Base-by-base conservation (phyloP, 371 early-diverging fungal species). In the Choanephora cucurbitarum region DNA sequence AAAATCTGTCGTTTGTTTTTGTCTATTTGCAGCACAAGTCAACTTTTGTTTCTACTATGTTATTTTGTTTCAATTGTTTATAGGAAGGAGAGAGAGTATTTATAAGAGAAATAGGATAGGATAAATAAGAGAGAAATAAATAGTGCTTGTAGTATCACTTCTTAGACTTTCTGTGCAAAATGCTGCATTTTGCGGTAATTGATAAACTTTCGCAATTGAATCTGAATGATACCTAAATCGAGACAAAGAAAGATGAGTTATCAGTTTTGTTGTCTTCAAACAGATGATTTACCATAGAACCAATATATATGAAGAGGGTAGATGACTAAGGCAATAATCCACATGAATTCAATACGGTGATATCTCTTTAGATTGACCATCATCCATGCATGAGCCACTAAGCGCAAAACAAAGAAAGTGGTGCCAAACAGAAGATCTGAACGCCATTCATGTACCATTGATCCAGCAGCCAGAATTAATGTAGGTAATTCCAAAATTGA, bases 241-340 rank as follows among this genome's bases (percentile, higher is more conserved):
- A 15, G 13, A 49, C 3, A 14, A 2, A 13, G 37, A 37, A 37
- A 13, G 37, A 37, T 6, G 3, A 14, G 10, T 1, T 11, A 11
- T 13, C 7, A 28, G 5, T 28, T 28, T 28, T 37, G 11, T 37
- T 19, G 33, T 19, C 5, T 33, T 19, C 17, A 14, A 34, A 4
- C 8, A 5, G 23, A 43, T 7, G 52, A 46, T 49, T 46, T 60
- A 69, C 73, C 58, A 61, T 58, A 64, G 34, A 73, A 73, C 73
- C 73, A 73, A 46, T 64, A 73, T 13, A 73, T 10, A 47, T 73
- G 73, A n/a, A 73, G 34, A 2, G 69, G 69, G 17, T 66, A 55
- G 3, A 69, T 52, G 22, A 61, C 43, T 0, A 63, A 22, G 22
- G 69, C 62, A 15, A 73, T 42, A 19, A 55, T 42, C 69, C 69